Base-by-base conservation (phyloP, 2,329 filamentous ascomycete species). In the Onygena corvina region DNA sequence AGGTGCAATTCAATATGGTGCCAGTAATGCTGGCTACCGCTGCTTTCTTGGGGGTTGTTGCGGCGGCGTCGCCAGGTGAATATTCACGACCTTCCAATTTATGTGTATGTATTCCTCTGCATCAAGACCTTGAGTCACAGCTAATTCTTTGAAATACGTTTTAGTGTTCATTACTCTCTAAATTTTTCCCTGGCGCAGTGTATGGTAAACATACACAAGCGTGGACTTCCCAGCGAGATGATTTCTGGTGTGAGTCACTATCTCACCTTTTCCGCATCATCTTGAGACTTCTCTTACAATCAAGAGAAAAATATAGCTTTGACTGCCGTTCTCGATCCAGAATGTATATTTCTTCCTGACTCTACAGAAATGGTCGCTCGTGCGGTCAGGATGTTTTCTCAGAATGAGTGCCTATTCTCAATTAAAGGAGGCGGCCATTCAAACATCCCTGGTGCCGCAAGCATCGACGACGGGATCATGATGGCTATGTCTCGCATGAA, bases 401-500 rank as follows among this genome's bases (percentile, higher is more conserved):
- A 61, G 1, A 61, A 59, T 2, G 50, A 54, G 4, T 69, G 66
- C 49, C 61, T 74, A 4, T 76, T 81, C 42, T 78, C 76, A 18
- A 68, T 79, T 61, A 70, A 74, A 58, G 68, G 71, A 7, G 75
- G 74, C 5, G 70, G 70, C 0, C 71, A 73, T 56, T 68, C 69
- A 50, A 68, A 67, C 1, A 73, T 71, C 51, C 67, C 69, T 50
- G 67, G 68, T 29, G 73, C 71, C 50, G 65, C 68, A 3, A 71
- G 67, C 54, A 67, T 71, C 36, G 60, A 69, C 11, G 69, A 57
- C 33, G 66, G 65, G 4, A 58, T 69, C 35, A 63, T 59, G 8
- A 62, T 68, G 36, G 60, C 60, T 50, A 57, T 68, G 34, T 47
- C 63, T 8, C 31, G 23, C 2, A 31, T 50, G 42, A 50, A 36